phyloP scores from a whole-genome alignment of 169 alveolate genomes.

The Eimeria necatrix region DNA sequence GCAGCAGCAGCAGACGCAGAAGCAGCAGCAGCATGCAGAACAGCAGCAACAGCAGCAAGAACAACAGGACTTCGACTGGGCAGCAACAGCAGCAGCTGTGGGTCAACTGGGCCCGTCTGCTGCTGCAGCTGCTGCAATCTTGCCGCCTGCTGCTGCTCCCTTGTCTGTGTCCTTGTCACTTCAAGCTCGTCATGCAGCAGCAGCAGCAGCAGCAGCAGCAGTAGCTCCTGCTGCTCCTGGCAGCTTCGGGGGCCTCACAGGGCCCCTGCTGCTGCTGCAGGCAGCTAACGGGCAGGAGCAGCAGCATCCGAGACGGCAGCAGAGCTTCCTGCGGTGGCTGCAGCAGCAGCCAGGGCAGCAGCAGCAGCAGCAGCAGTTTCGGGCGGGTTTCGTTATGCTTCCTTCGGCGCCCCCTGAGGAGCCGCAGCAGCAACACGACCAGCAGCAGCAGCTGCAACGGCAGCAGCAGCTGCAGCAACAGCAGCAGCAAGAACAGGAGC shows the following conservation, averaged over 20 bases:
- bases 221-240: background rate
- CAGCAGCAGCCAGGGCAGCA: slow-evolving; percentile 33
- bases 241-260: background rate
- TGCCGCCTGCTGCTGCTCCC: slow-evolving; percentile 44
- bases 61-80: slow-evolving; percentile 41
- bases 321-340: slow-evolving; percentile 47
- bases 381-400: slow-evolving; percentile 34
- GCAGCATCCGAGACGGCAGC: slow-evolving; percentile 30
- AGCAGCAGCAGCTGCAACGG: background rate
- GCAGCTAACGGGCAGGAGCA: background rate
- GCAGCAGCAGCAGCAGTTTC: slow-evolving; percentile 12
- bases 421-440: slow-evolving; percentile 6
- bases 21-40: background rate
- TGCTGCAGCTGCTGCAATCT: slow-evolving; percentile 16
- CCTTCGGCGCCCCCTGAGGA: background rate
- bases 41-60: slow-evolving; percentile 47
- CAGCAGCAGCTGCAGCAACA: slow-evolving; percentile 58
- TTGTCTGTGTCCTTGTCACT: background rate
- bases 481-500: slow-evolving; percentile 31
- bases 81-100: slow-evolving; percentile 24
- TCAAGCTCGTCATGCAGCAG: background rate
- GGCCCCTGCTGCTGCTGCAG: slow-evolving; percentile 14
- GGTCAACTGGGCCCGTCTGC: background rate
- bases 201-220: slow-evolving; percentile 49
- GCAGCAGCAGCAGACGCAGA: slow-evolving; percentile 29